Percentiles rank a stretch among this genome's conserved stretches.
Conservation (phyloP, 1,284 basidiomycete genomes). For the Puccinia brachypodii region DNA sequence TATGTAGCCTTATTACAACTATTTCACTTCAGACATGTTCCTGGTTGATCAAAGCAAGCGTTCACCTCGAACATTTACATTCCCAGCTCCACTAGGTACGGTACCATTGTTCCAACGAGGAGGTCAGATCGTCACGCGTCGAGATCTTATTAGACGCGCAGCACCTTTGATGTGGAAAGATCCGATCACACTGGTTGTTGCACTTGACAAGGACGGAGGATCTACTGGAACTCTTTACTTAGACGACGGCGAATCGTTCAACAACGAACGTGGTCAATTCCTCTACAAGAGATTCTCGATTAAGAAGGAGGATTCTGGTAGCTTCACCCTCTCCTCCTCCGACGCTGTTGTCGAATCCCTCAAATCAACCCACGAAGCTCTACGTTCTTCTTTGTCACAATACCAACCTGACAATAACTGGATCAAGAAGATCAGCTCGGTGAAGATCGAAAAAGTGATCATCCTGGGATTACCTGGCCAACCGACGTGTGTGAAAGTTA, state of each 20-base stretch:
- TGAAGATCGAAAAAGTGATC: conserved; percentile 76
- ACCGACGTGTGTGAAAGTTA: conserved; percentile 59
- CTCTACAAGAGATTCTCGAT: conserved; percentile 66
- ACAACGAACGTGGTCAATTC: conserved; percentile 73
- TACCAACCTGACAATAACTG: conserved; percentile 64
- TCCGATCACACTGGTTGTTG: conserved; percentile 87
- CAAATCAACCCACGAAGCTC: conserved; percentile 50
- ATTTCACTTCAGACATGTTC: conserved; percentile 64
- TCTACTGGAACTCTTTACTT: conserved; percentile 87
- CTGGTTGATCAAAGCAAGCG: not conserved
- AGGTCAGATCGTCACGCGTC: conserved; percentile 83
- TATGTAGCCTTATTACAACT: conserved; percentile 85
- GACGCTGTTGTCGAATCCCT: conserved; percentile 63
- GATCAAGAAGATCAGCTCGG: conserved; percentile 66
- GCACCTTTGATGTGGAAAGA: conserved; percentile 85
- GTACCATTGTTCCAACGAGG: conserved; percentile 86
- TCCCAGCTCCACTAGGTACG: conserved; percentile 74
- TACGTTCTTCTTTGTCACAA: conserved; percentile 40
- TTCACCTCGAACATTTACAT: conserved; percentile 64
- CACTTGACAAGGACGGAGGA: conserved; percentile 66
- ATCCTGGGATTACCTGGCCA: conserved; percentile 70
- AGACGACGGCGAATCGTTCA: conserved; percentile 88
- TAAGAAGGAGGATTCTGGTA: conserved; percentile 61
- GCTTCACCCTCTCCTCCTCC: conserved; percentile 62
- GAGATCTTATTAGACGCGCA: conserved; percentile 80